phyloP scores from a whole-genome alignment of 1,284 basidiomycete genomes.

The Cronartium quercuum region DNA sequence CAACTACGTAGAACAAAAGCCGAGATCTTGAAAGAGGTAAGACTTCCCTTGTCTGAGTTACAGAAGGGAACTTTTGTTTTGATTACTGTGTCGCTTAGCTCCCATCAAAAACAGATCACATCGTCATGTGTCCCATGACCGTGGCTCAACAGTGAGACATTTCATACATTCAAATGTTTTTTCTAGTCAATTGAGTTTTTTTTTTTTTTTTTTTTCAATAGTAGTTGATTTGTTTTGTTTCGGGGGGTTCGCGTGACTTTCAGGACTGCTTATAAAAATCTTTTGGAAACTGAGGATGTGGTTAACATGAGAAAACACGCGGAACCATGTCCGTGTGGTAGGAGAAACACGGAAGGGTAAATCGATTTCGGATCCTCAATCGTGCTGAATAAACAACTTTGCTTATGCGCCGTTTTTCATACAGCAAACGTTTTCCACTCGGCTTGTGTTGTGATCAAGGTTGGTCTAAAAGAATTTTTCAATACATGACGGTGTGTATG shows the following conservation, averaged over 20 bases:
- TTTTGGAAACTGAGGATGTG: conserved; percentile 16
- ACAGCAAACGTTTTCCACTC: background rate
- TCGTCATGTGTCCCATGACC: conserved; percentile 37
- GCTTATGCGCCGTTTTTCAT: background rate
- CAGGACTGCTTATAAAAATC: conserved; percentile 28
- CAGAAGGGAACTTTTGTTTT: conserved; percentile 1
- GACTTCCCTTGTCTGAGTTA: background rate
- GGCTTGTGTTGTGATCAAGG: conserved; percentile 28
- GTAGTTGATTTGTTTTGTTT: too few species aligned
- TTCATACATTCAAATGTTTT: too few species aligned
- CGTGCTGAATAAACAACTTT: background rate
- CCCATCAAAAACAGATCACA: conserved; percentile 21
- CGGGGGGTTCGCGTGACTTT: background rate
- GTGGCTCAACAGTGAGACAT: conserved; percentile 13
- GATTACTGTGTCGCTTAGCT: background rate
- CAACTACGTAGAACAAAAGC: conserved; percentile 36
- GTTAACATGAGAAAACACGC: conserved; percentile 29
- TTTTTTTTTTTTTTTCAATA: too few species aligned
- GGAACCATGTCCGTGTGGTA: conserved; percentile 13
- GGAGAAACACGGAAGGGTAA: conserved; percentile 7
- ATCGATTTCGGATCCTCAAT: background rate
- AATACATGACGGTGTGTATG: conserved; percentile 14
- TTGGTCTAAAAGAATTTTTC: conserved; percentile 25
- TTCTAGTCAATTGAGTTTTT: too few species aligned
- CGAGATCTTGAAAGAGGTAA: conserved; percentile 31